phyloP scores from a whole-genome alignment of 2,329 filamentous ascomycete genomes.

The Aaosphaeria arxii region DNA sequence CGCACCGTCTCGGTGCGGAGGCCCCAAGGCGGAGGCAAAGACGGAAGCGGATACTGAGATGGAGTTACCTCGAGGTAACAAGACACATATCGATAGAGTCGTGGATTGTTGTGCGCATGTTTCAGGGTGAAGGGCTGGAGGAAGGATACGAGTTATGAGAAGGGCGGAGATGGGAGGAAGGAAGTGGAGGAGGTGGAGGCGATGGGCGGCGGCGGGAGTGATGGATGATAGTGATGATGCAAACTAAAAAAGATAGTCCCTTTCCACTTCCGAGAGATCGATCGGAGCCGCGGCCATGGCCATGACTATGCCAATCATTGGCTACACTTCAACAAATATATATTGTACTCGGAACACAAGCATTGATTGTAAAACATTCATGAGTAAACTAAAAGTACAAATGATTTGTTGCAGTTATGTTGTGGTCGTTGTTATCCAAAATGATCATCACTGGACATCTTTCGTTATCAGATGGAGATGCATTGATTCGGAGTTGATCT shows the following conservation, averaged over 20 bases:
- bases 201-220: conserved; percentile 1
- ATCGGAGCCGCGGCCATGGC: neutral
- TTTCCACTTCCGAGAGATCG: neutral
- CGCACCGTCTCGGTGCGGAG: neutral
- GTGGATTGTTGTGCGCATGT: conserved; percentile 24
- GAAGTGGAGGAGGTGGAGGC: conserved; percentile 10
- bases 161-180: conserved; percentile 18
- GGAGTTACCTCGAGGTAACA: conserved; percentile 26
- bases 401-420: too few relatives aligned
- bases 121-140: conserved; percentile 6
- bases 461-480: neutral
- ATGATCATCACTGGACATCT: too few relatives aligned
- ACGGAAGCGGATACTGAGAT: conserved; percentile 1
- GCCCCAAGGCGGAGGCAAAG: conserved; percentile 19
- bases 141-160: conserved; percentile 1
- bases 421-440: too few relatives aligned
- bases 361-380: too few relatives aligned
- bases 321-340: too few relatives aligned
- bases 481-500: neutral
- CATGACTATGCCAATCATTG: neutral
- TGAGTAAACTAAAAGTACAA: too few relatives aligned
- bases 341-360: too few relatives aligned
- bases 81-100: conserved; percentile 20
- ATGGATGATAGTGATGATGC: conserved; percentile 7
- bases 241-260: conserved; percentile 1